Conservation (phyloP, 2,329 filamentous ascomycete species). For the Botrytis medusae region DNA sequence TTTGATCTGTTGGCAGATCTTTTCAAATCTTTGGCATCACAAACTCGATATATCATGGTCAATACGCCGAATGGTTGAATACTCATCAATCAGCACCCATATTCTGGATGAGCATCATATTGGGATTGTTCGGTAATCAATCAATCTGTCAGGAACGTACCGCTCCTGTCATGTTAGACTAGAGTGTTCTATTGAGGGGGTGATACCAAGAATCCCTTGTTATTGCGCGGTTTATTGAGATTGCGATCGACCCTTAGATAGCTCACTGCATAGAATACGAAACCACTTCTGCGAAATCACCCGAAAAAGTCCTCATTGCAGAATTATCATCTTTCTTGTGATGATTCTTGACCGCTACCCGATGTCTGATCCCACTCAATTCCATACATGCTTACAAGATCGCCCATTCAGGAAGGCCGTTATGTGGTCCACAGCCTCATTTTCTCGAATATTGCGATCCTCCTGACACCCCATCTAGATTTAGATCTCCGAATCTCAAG, state of each 20-base stretch:
- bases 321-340: not conserved
- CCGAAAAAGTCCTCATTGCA: not conserved
- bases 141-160: not conserved
- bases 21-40: not conserved
- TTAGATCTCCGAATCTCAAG: constrained; percentile 18
- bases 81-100: not conserved
- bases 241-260: constrained; percentile 10
- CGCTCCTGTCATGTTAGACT: not conserved
- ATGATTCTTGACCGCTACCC: constrained; percentile 5
- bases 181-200: not conserved
- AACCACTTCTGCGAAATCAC: not conserved
- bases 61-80: not conserved
- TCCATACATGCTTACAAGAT: not conserved
- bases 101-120: not conserved
- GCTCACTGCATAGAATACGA: constrained; percentile 9
- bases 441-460: constrained; percentile 3
- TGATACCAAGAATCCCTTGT: not conserved
- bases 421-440: not conserved
- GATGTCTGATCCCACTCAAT: constrained; percentile 1
- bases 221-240: constrained; percentile 7
- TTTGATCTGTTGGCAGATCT: constrained; percentile 4
- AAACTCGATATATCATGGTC: not conserved
- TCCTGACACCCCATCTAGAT: constrained; percentile 17
- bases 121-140: constrained; percentile 7
- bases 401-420: constrained; percentile 11